Conservation (phyloP, 768 basidiomycete species). For the Ramaria sp. region DNA sequence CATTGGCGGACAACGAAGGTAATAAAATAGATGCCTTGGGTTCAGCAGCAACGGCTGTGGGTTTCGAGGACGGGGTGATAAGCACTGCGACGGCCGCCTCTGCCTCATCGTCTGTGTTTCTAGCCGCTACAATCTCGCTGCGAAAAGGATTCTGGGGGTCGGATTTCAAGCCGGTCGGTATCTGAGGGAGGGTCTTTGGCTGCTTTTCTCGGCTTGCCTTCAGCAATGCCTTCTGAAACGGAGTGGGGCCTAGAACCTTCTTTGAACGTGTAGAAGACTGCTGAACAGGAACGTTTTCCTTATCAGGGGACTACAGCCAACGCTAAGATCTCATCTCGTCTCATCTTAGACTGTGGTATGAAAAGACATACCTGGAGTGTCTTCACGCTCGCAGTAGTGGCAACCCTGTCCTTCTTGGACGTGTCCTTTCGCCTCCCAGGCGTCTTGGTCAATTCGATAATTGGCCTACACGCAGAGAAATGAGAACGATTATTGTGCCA, state of each 20-base stretch:
- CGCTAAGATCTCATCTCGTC: background rate
- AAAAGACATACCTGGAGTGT: slow-evolving; percentile 35
- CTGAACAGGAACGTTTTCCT: slow-evolving; percentile 3
- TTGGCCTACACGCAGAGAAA: slow-evolving; percentile 32
- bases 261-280: background rate
- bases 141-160: background rate
- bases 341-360: background rate
- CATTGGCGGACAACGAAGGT: background rate
- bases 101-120: slow-evolving; percentile 2
- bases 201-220: slow-evolving; percentile 6
- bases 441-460: slow-evolving; percentile 80
- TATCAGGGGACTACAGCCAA: background rate
- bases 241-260: background rate
- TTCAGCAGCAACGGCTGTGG: background rate
- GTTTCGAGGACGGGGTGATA: background rate
- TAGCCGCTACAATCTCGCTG: background rate
- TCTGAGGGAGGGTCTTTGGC: background rate
- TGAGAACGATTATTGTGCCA: background rate
- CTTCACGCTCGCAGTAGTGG: slow-evolving; percentile 30
- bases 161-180: slow-evolving; percentile 12
- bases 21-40: background rate
- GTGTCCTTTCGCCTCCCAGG: slow-evolving; percentile 62
- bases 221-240: slow-evolving; percentile 1
- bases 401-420: slow-evolving; percentile 38
- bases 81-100: background rate